These are phyloP conservation scores for Claviceps africana DNA, from an alignment of 2,329 filamentous ascomycete genomes.

Conservation along the genomic window DNA sequence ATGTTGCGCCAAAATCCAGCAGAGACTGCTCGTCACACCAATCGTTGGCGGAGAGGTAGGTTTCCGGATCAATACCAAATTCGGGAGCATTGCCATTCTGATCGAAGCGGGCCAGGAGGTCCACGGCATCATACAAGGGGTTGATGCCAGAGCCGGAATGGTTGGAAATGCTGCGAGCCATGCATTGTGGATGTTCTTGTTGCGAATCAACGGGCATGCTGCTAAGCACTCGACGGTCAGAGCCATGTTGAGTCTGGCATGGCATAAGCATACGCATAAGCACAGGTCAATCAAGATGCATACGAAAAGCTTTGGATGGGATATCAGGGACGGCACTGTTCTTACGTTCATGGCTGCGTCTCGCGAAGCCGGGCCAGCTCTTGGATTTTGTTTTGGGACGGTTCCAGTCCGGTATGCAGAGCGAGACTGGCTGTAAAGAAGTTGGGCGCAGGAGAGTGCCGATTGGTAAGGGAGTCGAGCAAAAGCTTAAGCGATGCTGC, in stretches of 20 bases:
- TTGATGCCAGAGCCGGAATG: slow-evolving; percentile 23
- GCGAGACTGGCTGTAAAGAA: background rate
- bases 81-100: slow-evolving; percentile 18
- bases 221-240: slow-evolving; percentile 6
- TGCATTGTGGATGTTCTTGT: slow-evolving; percentile 20
- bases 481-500: background rate
- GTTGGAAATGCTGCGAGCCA: slow-evolving; percentile 31
- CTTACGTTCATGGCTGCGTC: slow-evolving; percentile 4
- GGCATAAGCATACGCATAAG: background rate
- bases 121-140: slow-evolving; percentile 3
- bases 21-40: slow-evolving; percentile 14
- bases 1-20: slow-evolving; percentile 12
- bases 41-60: slow-evolving; percentile 21
- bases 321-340: background rate
- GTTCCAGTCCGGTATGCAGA: background rate
- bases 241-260: background rate
- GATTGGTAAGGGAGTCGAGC: background rate
- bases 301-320: background rate
- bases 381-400: background rate
- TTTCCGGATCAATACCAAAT: slow-evolving; percentile 24
- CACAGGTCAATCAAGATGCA: background rate
- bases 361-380: background rate
- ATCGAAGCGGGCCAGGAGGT: slow-evolving; percentile 22
- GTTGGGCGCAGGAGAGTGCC: background rate
- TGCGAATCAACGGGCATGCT: slow-evolving; percentile 16